Evolutionary conservation across 2,329 filamentous ascomycete species (phyloP).

Genomic region (Didymella pomorum): DNA sequence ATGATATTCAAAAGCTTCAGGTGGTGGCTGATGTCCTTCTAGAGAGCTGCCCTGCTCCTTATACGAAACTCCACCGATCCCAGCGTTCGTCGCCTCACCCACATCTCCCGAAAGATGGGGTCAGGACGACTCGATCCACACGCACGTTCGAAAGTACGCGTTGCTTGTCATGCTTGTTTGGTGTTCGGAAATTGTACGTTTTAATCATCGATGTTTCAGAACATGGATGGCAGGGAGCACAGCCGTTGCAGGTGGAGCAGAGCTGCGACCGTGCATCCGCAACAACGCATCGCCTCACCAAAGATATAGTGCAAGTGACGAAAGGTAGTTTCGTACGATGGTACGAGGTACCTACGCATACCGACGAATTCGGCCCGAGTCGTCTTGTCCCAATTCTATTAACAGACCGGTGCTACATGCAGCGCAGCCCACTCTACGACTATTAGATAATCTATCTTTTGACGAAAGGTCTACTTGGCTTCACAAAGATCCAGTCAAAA

Average conservation of each 20-base stretch:
- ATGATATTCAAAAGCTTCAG: neutral
- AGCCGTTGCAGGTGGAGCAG: conserved; percentile 10
- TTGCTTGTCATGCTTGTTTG: conserved; percentile 11
- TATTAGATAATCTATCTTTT: neutral
- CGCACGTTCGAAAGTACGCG: conserved; percentile 11
- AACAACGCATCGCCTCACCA: conserved; percentile 1
- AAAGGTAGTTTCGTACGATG: neutral
- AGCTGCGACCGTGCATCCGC: conserved; percentile 9
- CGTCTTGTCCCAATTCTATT: neutral
- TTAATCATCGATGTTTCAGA: conserved; percentile 15
- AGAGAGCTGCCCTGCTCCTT: neutral
- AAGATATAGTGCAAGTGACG: neutral
- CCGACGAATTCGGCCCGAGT: neutral
- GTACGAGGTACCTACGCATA: neutral
- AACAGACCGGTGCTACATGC: neutral
- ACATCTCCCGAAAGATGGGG: conserved; percentile 9
- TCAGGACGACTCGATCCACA: conserved; percentile 3
- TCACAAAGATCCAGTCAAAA: conserved; percentile 5
- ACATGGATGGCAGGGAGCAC: conserved; percentile 13
- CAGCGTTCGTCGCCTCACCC: neutral
- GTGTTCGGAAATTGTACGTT: conserved; percentile 15
- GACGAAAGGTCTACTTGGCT: neutral
- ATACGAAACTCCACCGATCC: conserved; percentile 1
- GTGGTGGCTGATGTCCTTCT: neutral
- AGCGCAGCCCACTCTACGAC: neutral